Conservation (phyloP, 768 basidiomycete genomes). For the Gloeophyllum trabeum region DNA sequence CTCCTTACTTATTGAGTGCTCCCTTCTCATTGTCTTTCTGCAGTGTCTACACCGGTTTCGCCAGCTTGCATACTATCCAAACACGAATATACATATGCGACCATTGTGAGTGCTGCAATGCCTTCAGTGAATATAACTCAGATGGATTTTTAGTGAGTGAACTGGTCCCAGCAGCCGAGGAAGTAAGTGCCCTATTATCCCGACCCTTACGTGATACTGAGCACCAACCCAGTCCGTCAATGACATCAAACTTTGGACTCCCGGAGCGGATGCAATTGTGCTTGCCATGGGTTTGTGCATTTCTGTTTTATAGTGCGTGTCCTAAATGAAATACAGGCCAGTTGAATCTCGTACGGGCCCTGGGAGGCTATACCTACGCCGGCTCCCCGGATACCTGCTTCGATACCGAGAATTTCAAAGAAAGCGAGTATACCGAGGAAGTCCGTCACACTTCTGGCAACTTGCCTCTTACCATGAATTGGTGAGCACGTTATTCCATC, state of each 20-base stretch:
- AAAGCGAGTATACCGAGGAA: slow-evolving; percentile 37
- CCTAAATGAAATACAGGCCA: slow-evolving; percentile 23
- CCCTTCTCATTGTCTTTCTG: too few species aligned
- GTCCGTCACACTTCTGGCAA: slow-evolving; percentile 35
- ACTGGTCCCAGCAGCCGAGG: slow-evolving; percentile 44
- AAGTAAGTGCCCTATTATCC: slow-evolving; percentile 25
- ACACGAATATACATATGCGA: slow-evolving; percentile 50
- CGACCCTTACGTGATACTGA: slow-evolving; percentile 1
- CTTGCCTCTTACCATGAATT: slow-evolving; percentile 41
- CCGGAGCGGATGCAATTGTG: slow-evolving; percentile 38
- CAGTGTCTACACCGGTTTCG: slow-evolving; percentile 54
- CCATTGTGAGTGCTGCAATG: slow-evolving; percentile 31
- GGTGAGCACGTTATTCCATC: slow-evolving; percentile 25
- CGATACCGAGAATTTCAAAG: slow-evolving; percentile 48
- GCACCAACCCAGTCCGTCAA: slow-evolving; percentile 31
- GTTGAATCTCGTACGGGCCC: slow-evolving; percentile 52
- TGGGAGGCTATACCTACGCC: slow-evolving; percentile 48
- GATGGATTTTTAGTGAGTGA: slow-evolving; percentile 36
- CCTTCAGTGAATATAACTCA: background rate
- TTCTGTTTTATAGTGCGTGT: slow-evolving; percentile 1
- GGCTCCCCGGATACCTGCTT: slow-evolving; percentile 40
- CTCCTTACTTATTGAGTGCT: too few species aligned
- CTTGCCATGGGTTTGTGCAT: slow-evolving; percentile 36
- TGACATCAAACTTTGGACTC: slow-evolving; percentile 46
- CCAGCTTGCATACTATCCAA: slow-evolving; percentile 40